Conservation (phyloP, 1,284 basidiomycete genomes). For the Leccinum brunneo-olivaceum region DNA sequence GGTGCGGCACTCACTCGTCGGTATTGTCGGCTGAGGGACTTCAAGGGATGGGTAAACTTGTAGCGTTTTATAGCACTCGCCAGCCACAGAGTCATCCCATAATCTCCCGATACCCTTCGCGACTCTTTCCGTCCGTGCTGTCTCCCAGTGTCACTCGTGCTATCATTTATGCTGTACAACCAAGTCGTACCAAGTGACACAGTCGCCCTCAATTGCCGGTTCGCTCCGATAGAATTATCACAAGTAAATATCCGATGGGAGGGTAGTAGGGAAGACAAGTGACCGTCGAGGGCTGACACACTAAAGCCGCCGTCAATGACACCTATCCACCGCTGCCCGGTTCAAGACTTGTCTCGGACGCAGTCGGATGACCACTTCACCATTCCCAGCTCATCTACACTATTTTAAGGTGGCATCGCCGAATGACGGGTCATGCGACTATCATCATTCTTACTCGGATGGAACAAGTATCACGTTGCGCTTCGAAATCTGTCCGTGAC, state of each 20-base stretch:
- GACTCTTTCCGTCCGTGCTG: slow-evolving; percentile 20
- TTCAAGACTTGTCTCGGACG: no score
- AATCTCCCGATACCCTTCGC: slow-evolving; percentile 29
- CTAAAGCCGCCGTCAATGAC: no score
- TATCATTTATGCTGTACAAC: no score
- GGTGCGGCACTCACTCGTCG: slow-evolving; percentile 19
- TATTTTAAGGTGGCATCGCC: slow-evolving; percentile 4
- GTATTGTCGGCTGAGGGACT: slow-evolving; percentile 5
- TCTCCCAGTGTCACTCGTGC: neutral
- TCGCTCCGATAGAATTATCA: slow-evolving; percentile 14
- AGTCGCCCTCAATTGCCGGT: slow-evolving; percentile 10
- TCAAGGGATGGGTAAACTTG: slow-evolving; percentile 2
- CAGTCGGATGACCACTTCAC: no score
- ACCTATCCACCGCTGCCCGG: no score
- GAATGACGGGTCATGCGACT: neutral
- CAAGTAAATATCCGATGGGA: neutral
- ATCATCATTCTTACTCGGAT: neutral
- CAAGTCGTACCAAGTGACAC: neutral
- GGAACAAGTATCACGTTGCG: no score
- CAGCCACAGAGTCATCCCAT: slow-evolving; percentile 35
- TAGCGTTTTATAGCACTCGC: slow-evolving; percentile 27
- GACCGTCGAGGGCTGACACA: no score
- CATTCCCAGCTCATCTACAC: no score
- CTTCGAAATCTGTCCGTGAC: no score
- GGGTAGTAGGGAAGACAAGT: no score